Percentiles rank a stretch among this genome's conserved stretches.
Conservation (phyloP, 1,284 basidiomycete genomes). For the Vanrija pseudolonga region DNA sequence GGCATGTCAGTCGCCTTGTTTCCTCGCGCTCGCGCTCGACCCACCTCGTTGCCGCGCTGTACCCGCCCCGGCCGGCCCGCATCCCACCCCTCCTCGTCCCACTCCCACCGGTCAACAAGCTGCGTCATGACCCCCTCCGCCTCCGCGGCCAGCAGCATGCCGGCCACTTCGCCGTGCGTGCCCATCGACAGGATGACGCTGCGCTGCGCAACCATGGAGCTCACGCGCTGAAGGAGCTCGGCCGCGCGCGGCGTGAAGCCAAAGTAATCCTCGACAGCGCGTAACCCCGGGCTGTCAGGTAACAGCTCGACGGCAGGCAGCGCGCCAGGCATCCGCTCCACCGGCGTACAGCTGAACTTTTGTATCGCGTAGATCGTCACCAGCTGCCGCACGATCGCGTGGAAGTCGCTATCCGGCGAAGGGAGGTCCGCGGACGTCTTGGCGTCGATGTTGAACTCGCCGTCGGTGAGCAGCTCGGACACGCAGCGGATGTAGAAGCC, state of each 20-base stretch:
- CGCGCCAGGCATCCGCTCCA: background rate
- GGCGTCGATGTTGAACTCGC: slow-evolving; percentile 10
- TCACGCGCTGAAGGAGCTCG: background rate
- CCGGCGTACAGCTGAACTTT: slow-evolving; percentile 7
- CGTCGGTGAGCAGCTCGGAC: slow-evolving; percentile 19
- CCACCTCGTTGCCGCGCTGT: slow-evolving; percentile 2
- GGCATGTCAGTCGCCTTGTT: too few relatives aligned
- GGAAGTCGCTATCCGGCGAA: slow-evolving; percentile 2
- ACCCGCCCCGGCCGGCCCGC: background rate
- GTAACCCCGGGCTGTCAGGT: background rate
- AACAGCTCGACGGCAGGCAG: background rate
- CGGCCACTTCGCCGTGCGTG: background rate
- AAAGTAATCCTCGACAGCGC: slow-evolving; percentile 10
- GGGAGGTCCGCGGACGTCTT: slow-evolving; percentile 9
- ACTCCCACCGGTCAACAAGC: background rate
- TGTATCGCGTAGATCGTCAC: slow-evolving; percentile 16
- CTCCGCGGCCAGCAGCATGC: background rate
- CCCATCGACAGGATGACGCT: too few relatives aligned
- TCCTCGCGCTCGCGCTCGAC: too few relatives aligned
- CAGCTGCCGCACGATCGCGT: slow-evolving; percentile 14
- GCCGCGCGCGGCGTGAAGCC: slow-evolving; percentile 7
- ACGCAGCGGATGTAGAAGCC: slow-evolving; percentile 22
- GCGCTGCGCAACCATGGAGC: background rate
- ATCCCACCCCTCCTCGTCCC: background rate
- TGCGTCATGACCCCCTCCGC: background rate